Evolutionary conservation across 345 rosid genomes (phyloP).

Genomic region (Abelmoschus esculentus): DNA sequence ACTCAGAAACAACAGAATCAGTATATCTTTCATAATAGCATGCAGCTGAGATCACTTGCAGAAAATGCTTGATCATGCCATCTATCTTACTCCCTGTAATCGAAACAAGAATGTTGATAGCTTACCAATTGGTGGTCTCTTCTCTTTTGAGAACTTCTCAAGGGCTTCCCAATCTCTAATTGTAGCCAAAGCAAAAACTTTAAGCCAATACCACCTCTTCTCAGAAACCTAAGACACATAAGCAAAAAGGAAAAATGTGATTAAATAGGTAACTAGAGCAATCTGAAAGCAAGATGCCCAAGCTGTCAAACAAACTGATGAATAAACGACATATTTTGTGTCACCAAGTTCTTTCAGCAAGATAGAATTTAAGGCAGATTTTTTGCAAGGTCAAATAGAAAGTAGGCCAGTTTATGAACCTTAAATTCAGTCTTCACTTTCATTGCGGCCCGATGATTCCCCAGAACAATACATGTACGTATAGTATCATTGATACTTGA

Average conservation of each 20-base stretch:
- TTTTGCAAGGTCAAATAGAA: not conserved
- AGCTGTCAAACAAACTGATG: not conserved
- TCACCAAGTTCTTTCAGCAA: not conserved
- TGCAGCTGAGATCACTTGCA: conserved; percentile 1
- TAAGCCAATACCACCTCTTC: conserved; percentile 85
- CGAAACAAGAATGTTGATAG: not conserved
- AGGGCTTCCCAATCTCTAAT: conserved; percentile 88
- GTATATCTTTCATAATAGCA: not conserved
- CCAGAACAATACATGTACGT: conserved; percentile 85
- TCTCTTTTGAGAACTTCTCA: conserved; percentile 91
- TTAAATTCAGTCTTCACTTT: conserved; percentile 56
- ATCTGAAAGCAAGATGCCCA: not conserved
- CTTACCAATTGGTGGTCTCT: conserved; percentile 83
- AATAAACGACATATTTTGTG: not conserved
- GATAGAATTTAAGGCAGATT: not conserved
- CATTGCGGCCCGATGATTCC: conserved; percentile 18
- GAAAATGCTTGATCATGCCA: not conserved
- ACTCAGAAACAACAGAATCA: not conserved
- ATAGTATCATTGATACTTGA: conserved; percentile 97
- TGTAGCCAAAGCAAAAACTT: conserved; percentile 86
- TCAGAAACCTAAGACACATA: conserved; percentile 56
- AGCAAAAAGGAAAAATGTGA: conserved; percentile 37
- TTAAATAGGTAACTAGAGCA: conserved; percentile 22
- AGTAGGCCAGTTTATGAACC: conserved; percentile 30
- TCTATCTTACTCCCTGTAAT: not conserved